These are phyloP conservation scores for Rhodotorula sp. DNA, from an alignment of 1,284 basidiomycete species.

Conservation along the genomic window DNA sequence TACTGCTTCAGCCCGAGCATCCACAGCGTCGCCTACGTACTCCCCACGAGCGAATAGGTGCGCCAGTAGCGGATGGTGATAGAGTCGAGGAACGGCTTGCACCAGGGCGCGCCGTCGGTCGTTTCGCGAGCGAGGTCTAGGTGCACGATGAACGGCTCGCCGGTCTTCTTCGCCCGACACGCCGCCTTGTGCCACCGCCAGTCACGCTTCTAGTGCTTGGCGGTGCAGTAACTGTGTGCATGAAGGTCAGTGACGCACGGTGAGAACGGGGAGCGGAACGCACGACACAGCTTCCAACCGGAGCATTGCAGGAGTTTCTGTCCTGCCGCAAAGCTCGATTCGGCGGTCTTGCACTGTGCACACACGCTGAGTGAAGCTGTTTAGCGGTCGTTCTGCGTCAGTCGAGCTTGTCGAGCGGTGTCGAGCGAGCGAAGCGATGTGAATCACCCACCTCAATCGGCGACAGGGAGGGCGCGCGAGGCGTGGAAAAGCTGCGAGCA, in stretches of 20 bases:
- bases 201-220: neutral
- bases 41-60: neutral
- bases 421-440: too few relatives aligned
- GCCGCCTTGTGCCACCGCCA: conserved; percentile 13
- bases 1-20: conserved; percentile 5
- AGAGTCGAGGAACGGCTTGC: conserved; percentile 9
- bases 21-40: neutral
- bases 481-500: too few relatives aligned
- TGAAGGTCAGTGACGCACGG: neutral
- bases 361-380: too few relatives aligned
- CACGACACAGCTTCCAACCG: too few relatives aligned
- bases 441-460: too few relatives aligned
- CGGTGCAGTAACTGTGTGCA: neutral
- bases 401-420: too few relatives aligned
- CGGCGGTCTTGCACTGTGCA: too few relatives aligned
- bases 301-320: too few relatives aligned
- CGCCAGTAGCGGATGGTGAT: neutral
- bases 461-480: too few relatives aligned
- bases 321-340: too few relatives aligned
- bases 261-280: too few relatives aligned
- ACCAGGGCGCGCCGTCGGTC: conserved; percentile 6
- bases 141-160: conserved; percentile 3
- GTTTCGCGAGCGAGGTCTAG: neutral
- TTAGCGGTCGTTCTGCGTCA: too few relatives aligned
- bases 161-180: neutral